These are phyloP conservation scores for Chaetomium cochliodes DNA, from an alignment of 495 filamentous ascomycete species.

Conservation along the genomic window DNA sequence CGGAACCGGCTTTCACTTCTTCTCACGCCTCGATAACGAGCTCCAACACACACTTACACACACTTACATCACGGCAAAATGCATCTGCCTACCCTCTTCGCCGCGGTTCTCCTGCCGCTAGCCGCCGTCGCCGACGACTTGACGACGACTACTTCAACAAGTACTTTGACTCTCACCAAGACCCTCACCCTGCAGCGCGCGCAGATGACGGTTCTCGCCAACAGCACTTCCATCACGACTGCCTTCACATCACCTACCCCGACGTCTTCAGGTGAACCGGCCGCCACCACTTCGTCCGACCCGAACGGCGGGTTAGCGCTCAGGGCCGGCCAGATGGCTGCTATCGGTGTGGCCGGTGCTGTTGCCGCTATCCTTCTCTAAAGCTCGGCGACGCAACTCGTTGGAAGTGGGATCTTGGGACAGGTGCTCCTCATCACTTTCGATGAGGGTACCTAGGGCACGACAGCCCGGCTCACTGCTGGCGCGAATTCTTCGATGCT, in stretches of 20 bases:
- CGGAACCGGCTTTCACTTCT: neutral
- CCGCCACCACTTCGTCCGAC: conserved; percentile 27
- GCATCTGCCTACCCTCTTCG: conserved; percentile 33
- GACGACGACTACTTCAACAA: conserved; percentile 47
- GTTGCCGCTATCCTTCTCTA: conserved; percentile 50
- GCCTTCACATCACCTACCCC: conserved; percentile 21
- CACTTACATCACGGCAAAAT: conserved; percentile 25
- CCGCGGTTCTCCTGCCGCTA: conserved; percentile 48
- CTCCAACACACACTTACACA: neutral
- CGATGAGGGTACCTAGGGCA: neutral
- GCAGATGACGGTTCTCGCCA: conserved; percentile 30
- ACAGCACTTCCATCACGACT: conserved; percentile 15
- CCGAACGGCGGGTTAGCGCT: conserved; percentile 38
- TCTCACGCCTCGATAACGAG: conserved; percentile 1
- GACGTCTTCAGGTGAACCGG: conserved; percentile 21
- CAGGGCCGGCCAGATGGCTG: conserved; percentile 40
- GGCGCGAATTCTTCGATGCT: conserved; percentile 45
- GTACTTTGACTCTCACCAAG: conserved; percentile 52
- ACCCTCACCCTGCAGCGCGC: conserved; percentile 49
- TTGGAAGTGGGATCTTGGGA: neutral
- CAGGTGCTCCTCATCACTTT: neutral
- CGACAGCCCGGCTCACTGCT: conserved; percentile 18
- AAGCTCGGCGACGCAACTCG: conserved; percentile 18
- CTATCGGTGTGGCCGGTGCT: conserved; percentile 46
- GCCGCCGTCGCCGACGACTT: conserved; percentile 38